Evolutionary conservation across 2,329 filamentous ascomycete genomes (phyloP).

Genomic region (Bipolaris gigantea): DNA sequence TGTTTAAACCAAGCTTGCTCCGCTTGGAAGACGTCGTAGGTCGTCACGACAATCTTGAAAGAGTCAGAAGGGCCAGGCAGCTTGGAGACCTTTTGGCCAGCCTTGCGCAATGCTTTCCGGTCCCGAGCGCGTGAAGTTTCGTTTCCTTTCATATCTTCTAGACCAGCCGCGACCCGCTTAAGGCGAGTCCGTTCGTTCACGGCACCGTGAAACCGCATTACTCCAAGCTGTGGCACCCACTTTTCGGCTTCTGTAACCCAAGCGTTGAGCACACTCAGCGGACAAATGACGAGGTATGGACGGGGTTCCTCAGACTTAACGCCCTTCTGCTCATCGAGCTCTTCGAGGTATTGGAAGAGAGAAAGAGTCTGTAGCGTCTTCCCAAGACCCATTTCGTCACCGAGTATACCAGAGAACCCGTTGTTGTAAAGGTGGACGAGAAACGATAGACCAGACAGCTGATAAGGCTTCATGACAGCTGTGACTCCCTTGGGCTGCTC

Average conservation of each 20-base stretch:
- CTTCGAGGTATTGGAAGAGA: constrained; percentile 93
- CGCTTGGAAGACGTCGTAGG: constrained; percentile 99
- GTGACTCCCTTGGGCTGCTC: constrained; percentile 52
- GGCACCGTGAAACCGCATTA: constrained; percentile 94
- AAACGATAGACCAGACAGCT: constrained; percentile 96
- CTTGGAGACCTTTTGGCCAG: constrained; percentile 36
- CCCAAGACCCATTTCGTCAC: constrained; percentile 98
- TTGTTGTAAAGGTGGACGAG: constrained; percentile 99
- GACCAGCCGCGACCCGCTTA: constrained; percentile 53
- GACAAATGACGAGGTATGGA: constrained; percentile 94
- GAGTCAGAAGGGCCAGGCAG: constrained; percentile 26
- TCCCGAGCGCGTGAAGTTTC: constrained; percentile 74
- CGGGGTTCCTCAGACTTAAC: constrained; percentile 65
- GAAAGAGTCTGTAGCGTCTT: constrained; percentile 99
- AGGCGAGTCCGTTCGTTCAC: constrained; percentile 79
- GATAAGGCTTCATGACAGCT: constrained; percentile 83
- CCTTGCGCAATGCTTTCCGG: constrained; percentile 89
- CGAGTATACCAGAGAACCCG: constrained; percentile 96
- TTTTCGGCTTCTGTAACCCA: constrained; percentile 98
- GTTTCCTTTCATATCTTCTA: constrained; percentile 52
- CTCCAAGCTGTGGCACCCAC: constrained; percentile 85
- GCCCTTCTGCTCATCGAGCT: constrained; percentile 67
- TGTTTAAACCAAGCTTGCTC: constrained; percentile 91
- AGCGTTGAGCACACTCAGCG: constrained; percentile 93
- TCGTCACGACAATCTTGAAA: constrained; percentile 75